Evolutionary conservation across 2,329 filamentous ascomycete species (phyloP).

Genomic region (Trichoderma aggressivum): DNA sequence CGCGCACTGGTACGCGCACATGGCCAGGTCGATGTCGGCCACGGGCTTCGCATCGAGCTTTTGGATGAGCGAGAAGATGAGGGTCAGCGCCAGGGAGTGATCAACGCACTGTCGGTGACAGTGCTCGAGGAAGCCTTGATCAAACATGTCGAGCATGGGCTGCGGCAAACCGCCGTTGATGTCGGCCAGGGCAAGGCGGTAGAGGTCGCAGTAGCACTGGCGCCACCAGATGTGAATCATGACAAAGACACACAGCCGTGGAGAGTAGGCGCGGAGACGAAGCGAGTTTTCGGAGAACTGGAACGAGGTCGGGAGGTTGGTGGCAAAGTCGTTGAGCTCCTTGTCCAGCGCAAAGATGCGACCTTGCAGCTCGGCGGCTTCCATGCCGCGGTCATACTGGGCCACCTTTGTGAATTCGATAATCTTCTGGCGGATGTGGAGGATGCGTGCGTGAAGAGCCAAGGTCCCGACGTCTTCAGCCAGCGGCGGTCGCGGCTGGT

Average conservation of each 20-base stretch:
- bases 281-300: slow-evolving; percentile 56
- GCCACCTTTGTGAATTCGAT: slow-evolving; percentile 51
- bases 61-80: slow-evolving; percentile 52
- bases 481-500: slow-evolving; percentile 38
- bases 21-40: slow-evolving; percentile 53
- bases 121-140: slow-evolving; percentile 47
- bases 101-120: slow-evolving; percentile 52
- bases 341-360: slow-evolving; percentile 46
- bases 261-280: slow-evolving; percentile 54
- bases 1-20: slow-evolving; percentile 55
- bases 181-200: slow-evolving; percentile 50
- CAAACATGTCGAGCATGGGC: slow-evolving; percentile 43
- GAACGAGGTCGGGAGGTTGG: slow-evolving; percentile 52
- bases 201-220: slow-evolving; percentile 56
- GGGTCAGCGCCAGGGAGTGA: slow-evolving; percentile 53
- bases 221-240: slow-evolving; percentile 61
- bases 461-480: slow-evolving; percentile 54
- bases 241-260: slow-evolving; percentile 54
- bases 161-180: slow-evolving; percentile 50
- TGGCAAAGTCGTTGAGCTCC: slow-evolving; percentile 51
- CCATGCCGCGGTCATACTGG: slow-evolving; percentile 36
- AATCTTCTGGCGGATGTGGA: slow-evolving; percentile 53
- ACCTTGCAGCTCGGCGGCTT: slow-evolving; percentile 42
- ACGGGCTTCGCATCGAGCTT: slow-evolving; percentile 51
- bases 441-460: slow-evolving; percentile 54